A percentile compares a stretch with the other conserved stretches of the same genome.
phyloP scores from a whole-genome alignment of 495 filamentous ascomycete species.

The Staphylotrichum longicolle region DNA sequence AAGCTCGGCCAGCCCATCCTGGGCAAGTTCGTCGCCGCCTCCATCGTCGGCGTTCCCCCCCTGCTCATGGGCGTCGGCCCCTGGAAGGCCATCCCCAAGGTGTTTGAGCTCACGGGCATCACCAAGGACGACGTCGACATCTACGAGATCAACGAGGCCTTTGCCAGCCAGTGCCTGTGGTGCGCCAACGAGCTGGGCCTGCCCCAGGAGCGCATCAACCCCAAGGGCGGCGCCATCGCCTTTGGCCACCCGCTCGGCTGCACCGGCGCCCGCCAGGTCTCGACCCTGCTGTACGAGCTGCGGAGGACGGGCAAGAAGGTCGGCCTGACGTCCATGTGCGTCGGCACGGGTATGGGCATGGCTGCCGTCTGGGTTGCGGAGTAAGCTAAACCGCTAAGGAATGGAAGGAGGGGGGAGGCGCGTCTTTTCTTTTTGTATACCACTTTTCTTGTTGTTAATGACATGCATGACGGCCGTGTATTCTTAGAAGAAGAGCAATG shows the following conservation, averaged over 20 bases:
- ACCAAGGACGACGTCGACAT: constrained; percentile 91
- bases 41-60: constrained; percentile 84
- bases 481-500: constrained; percentile 13
- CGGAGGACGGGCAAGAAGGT: constrained; percentile 76
- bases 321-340: constrained; percentile 93
- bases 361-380: constrained; percentile 86
- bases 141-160: constrained; percentile 99
- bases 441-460: constrained; percentile 10
- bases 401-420: background rate
- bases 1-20: constrained; percentile 82
- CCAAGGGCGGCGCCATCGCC: constrained; percentile 97
- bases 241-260: constrained; percentile 96
- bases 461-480: constrained; percentile 15
- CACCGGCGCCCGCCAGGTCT: constrained; percentile 90
- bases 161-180: constrained; percentile 92
- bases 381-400: constrained; percentile 18
- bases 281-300: constrained; percentile 85
- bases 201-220: constrained; percentile 82
- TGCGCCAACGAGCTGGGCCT: constrained; percentile 86
- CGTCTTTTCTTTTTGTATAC: constrained; percentile 15
- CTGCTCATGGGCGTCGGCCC: constrained; percentile 95
- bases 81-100: constrained; percentile 93
- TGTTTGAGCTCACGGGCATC: constrained; percentile 81
- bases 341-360: constrained; percentile 92
- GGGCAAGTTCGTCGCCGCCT: constrained; percentile 80